Evolutionary conservation across 306 rosid species (phyloP).

Genomic region (Coriaria nepalensis): DNA sequence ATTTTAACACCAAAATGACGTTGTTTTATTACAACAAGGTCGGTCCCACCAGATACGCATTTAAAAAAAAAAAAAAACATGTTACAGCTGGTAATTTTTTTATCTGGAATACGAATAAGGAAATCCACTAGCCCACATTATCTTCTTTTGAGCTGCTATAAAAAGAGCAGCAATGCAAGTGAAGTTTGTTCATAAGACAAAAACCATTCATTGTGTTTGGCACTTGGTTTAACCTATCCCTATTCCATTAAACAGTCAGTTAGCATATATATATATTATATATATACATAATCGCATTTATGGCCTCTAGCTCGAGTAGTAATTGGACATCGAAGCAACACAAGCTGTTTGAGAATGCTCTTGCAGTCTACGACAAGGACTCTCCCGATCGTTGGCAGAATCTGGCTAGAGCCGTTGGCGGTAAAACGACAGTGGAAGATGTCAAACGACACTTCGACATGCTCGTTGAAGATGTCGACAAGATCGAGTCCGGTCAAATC

Average conservation of each 20-base stretch:
- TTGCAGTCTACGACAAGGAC: conserved; percentile 47
- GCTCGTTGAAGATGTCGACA: conserved; percentile 51
- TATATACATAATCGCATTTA: too few species aligned
- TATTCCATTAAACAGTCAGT: not conserved
- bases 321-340: conserved; percentile 56
- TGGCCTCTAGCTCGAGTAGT: conserved; percentile 29
- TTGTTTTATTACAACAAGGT: too few species aligned
- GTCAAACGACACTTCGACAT: conserved; percentile 52
- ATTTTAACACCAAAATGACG: too few species aligned
- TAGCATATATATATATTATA: too few species aligned
- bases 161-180: not conserved
- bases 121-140: not conserved
- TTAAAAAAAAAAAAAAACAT: too few species aligned
- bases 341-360: conserved; percentile 68
- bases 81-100: too few species aligned
- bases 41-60: too few species aligned
- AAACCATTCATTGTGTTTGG: not conserved
- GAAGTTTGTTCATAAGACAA: not conserved
- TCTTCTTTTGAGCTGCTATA: not conserved
- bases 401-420: conserved; percentile 59
- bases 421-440: conserved; percentile 53
- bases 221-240: not conserved
- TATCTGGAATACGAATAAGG: too few species aligned
- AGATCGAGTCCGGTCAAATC: conserved; percentile 50
- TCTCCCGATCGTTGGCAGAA: conserved; percentile 59